phyloP scores from a whole-genome alignment of 2,329 filamentous ascomycete genomes.

The Metarhizium sp. region DNA sequence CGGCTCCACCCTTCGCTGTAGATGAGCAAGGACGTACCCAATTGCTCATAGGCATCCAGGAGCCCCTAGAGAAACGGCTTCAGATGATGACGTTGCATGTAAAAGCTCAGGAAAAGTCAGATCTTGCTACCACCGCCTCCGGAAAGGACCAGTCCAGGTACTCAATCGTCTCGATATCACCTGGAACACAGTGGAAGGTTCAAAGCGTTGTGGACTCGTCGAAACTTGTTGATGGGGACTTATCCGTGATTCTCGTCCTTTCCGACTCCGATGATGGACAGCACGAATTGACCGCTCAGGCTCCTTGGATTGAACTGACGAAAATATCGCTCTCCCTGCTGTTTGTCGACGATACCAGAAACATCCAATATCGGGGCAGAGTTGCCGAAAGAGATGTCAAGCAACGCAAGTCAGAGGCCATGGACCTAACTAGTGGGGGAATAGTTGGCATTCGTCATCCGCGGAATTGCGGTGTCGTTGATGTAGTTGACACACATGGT shows the following conservation, averaged over 20 bases:
- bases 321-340: constrained; percentile 55
- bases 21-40: constrained; percentile 45
- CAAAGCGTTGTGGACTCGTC: constrained; percentile 65
- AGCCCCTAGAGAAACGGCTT: constrained; percentile 56
- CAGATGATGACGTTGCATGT: constrained; percentile 56
- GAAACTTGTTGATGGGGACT: constrained; percentile 56
- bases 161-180: constrained; percentile 18
- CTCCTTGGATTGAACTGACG: constrained; percentile 65
- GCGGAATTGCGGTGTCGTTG: constrained; percentile 50
- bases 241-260: constrained; percentile 61
- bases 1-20: constrained; percentile 45
- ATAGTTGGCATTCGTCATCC: constrained; percentile 48
- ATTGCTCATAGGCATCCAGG: constrained; percentile 60
- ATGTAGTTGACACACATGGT: constrained; percentile 54
- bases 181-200: constrained; percentile 45
- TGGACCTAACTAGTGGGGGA: constrained; percentile 36
- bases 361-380: constrained; percentile 46
- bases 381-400: constrained; percentile 42
- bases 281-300: constrained; percentile 61
- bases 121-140: constrained; percentile 13
- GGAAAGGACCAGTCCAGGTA: constrained; percentile 12
- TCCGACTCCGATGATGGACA: constrained; percentile 55
- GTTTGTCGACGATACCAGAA: constrained; percentile 48
- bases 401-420: constrained; percentile 34
- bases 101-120: constrained; percentile 29